Evolutionary conservation across 169 alveolate genomes (phyloP), one percentile per base, ranked within the genome.

Genomic region (Eimeria necatrix): DNA sequence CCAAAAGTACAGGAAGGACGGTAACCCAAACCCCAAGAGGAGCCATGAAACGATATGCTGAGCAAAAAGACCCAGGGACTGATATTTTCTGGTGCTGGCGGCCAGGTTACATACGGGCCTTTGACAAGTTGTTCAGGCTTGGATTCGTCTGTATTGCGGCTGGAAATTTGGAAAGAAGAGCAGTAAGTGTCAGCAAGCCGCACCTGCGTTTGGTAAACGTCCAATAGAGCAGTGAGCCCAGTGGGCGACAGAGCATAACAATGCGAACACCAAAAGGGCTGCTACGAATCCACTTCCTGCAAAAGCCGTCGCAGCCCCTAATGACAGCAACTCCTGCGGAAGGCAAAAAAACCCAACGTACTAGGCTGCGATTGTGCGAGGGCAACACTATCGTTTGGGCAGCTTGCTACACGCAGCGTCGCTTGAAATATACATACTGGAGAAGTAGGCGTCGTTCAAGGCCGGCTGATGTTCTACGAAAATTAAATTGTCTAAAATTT

Each of bases 21-120:
- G 49, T 16, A 46, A 85, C 80, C 81, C 81, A 85, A 85, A 85
- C 64, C 60, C 92, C 92, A 8, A 85, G 80, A 51, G 92, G 92
- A 20, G 92, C 92, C 92, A 85, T 85, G 61, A 85, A 85, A 4
- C 92, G 92, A 59, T 85, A 85, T 22, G 92, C 92, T 85, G 92
- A 56, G 46, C 41, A 85, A 20, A 85, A 18, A 85, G 6, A 48
- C 64, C 76, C 4, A 9, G 26, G 9, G 74, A 7, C 10, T 53
- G 52, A 16, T 46, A 0, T 12, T 46, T 76, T 59, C 26, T 76
- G 68, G 14, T 48, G 64, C 48, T 20, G 48, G 48, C 64, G 8
- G 9, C 49, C 51, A n/a, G 61, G 64, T 9, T 4, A 4, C 14
- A 41, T 7, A 0, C 26, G 5, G 6, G 18, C 61, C 48, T 26